Percentiles rank a stretch among this genome's conserved stretches.
phyloP scores from a whole-genome alignment of 2,329 filamentous ascomycete species.

The Colletotrichum trifolii region DNA sequence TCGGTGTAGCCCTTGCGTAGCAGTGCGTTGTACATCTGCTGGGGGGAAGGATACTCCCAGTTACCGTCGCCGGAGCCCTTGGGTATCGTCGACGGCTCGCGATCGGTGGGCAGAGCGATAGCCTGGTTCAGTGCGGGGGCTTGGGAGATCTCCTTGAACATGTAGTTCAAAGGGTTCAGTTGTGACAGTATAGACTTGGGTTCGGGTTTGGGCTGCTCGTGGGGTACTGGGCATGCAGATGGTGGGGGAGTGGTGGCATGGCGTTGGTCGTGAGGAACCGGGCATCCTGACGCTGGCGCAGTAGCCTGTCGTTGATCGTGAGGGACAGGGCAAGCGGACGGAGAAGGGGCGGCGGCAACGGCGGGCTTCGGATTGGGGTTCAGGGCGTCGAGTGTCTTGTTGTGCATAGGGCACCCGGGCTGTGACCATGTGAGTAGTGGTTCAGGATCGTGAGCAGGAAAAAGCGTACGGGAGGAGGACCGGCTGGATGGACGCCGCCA shows the following conservation, averaged over 20 bases:
- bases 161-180: constrained; percentile 86
- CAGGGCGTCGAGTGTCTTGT: constrained; percentile 62
- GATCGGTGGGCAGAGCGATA: constrained; percentile 78
- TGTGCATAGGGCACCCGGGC: constrained; percentile 69
- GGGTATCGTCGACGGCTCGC: constrained; percentile 92
- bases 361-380: constrained; percentile 44
- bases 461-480: constrained; percentile 53
- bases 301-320: constrained; percentile 39
- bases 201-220: constrained; percentile 48
- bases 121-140: constrained; percentile 78
- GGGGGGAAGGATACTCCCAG: constrained; percentile 98
- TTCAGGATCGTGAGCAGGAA: background rate
- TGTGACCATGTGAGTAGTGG: constrained; percentile 45
- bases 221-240: constrained; percentile 59
- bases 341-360: constrained; percentile 27
- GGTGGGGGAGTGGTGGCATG: constrained; percentile 42
- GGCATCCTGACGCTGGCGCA: constrained; percentile 45
- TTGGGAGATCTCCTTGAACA: constrained; percentile 90
- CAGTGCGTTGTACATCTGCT: constrained; percentile 99
- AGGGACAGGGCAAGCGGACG: constrained; percentile 47
- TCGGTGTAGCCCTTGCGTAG: constrained; percentile 95
- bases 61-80: constrained; percentile 80
- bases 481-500: constrained; percentile 30
- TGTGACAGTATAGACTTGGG: constrained; percentile 63
- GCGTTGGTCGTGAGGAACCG: constrained; percentile 42